Evolutionary conservation across 2,329 filamentous ascomycete genomes (phyloP), one percentile per base, ranked within the genome.

Genomic region (Calonectria henricotiae): DNA sequence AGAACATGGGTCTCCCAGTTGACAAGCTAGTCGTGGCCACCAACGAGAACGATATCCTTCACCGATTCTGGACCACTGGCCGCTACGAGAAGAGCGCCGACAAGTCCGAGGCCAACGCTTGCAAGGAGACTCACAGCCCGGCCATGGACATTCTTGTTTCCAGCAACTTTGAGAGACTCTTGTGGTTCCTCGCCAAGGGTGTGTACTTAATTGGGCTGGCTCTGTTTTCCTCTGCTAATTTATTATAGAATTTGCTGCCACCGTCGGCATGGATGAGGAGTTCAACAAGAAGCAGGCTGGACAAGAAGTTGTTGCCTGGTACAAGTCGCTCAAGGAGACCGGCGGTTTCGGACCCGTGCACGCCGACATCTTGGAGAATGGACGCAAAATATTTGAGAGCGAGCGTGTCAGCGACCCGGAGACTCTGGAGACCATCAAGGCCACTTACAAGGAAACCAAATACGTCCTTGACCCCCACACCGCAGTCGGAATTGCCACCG

Each of bases 71-170:
- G 93, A 92, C 93, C 85, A 93, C 92, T 0, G 94, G 96, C 44
- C 88, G 89, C 75, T 98, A 98, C 84, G 94, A 96, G 85, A 98
- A 98, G 88, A 89, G 95, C 78, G 86, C 91, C 2, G 86, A 90
- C n/a, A 46, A 44, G 32, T 23, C 8, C 84, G 88, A 93, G 72
- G 90, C 83, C 60, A 89, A 90, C 51, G 94, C 93, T 43, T 94
- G 96, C 72, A 95, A 94, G 84, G 95, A 97, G 85, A 99, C 96
- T 0, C 89, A 97, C 62, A 95, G 93, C 76, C 96, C 96, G 0
- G 96, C 96, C 54, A 98, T 99, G 96, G 96, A 99, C 82, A 98
- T 98, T 74, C 87, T 98, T 4, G 95, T 98, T 13, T 96, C 93
- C 27, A 96, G 93, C 81, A 99, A 99, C 86, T 98, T 99, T 80